phyloP scores from a whole-genome alignment of 257 asterid genomes.

The Thymus quinquecostatus region DNA sequence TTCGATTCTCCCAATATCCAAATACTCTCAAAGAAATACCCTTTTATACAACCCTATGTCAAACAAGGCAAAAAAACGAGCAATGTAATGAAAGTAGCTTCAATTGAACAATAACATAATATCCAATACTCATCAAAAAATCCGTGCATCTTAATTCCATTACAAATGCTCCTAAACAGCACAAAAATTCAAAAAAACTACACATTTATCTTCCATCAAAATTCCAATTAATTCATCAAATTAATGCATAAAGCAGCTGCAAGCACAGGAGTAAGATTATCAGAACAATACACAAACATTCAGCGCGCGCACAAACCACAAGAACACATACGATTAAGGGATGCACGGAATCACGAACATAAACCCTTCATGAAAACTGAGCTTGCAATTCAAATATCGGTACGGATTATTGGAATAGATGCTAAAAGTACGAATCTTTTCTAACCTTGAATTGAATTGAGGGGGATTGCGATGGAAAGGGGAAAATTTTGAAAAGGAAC shows the following conservation, averaged over 20 bases:
- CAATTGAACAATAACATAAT: neutral
- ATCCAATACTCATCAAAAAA: neutral
- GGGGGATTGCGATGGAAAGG: neutral
- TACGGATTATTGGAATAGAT: neutral
- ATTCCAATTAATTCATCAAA: neutral
- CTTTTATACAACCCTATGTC: neutral
- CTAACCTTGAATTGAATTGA: conserved; percentile 28
- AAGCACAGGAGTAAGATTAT: neutral
- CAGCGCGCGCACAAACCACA: neutral
- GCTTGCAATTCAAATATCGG: neutral
- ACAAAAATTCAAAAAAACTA: no score
- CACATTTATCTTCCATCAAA: neutral
- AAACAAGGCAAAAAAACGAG: no score
- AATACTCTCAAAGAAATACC: neutral
- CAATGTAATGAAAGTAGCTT: neutral
- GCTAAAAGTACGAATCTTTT: neutral
- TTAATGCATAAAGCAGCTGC: conserved; percentile 13
- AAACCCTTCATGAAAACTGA: neutral
- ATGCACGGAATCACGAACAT: neutral
- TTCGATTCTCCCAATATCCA: neutral
- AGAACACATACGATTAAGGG: neutral
- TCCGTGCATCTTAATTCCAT: neutral
- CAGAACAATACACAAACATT: neutral
- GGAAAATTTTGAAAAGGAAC: conserved; percentile 19
- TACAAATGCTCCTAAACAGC: neutral